Percentiles rank a stretch among this genome's conserved stretches.
Conservation (phyloP, 768 basidiomycete genomes). For the Leucocoprinus sp. region DNA sequence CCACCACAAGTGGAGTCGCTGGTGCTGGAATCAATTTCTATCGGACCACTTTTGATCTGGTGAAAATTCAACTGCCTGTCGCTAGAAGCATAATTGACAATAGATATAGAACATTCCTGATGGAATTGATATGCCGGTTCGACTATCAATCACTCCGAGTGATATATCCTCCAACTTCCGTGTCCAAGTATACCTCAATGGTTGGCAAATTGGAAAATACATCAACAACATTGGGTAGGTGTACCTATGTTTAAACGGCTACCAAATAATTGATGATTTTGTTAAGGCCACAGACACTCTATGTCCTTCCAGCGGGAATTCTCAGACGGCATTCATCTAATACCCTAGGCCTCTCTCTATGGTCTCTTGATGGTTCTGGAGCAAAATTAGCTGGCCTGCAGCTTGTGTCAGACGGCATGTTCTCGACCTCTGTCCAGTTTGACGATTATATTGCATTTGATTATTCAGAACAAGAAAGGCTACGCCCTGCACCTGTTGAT, state of each 20-base stretch:
- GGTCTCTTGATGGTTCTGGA: slow-evolving; percentile 37
- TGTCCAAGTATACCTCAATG: slow-evolving; percentile 42
- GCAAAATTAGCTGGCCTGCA: slow-evolving; percentile 34
- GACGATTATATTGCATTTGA: slow-evolving; percentile 35
- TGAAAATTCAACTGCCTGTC: slow-evolving; percentile 12
- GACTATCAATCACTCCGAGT: slow-evolving; percentile 37
- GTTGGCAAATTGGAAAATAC: slow-evolving; percentile 48
- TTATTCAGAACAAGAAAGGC: slow-evolving; percentile 26
- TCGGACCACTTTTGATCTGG: slow-evolving; percentile 53
- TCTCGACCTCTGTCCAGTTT: slow-evolving; percentile 31
- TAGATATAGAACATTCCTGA: slow-evolving; percentile 26
- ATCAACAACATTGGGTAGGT: slow-evolving; percentile 41
- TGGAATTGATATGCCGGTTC: slow-evolving; percentile 36
- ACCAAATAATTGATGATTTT: neutral
- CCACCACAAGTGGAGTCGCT: slow-evolving; percentile 45
- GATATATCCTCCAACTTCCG: slow-evolving; percentile 37
- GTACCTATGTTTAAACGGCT: neutral
- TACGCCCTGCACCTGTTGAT: slow-evolving; percentile 22
- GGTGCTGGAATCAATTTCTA: slow-evolving; percentile 73
- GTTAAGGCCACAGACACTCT: slow-evolving; percentile 37
- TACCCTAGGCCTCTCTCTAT: slow-evolving; percentile 39
- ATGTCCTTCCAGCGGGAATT: slow-evolving; percentile 42
- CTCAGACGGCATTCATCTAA: slow-evolving; percentile 33
- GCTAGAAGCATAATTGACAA: neutral
- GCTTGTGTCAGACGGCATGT: slow-evolving; percentile 37